These are phyloP conservation scores for Fusarium sp. DNA, from an alignment of 2,329 filamentous ascomycete species.

Conservation along the genomic window DNA sequence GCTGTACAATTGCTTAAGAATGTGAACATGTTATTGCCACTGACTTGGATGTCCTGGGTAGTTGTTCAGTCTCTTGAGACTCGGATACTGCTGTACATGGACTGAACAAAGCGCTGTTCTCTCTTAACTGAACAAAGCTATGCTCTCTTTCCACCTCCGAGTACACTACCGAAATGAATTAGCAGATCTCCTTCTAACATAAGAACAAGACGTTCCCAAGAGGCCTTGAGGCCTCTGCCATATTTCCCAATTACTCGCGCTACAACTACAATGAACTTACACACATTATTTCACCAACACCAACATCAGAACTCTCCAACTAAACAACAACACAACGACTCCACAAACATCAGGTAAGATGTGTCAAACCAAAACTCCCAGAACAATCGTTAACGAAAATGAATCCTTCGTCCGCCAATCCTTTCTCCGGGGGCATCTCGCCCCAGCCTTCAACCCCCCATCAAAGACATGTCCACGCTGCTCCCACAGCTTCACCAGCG, in stretches of 20 bases:
- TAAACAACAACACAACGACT: neutral
- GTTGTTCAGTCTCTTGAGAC: neutral
- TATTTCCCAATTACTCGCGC: neutral
- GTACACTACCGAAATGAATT: accelerated
- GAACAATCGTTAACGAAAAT: neutral
- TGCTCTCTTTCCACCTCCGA: neutral
- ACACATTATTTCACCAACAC: neutral
- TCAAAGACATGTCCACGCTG: constrained; percentile 24
- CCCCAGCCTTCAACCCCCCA: constrained; percentile 14
- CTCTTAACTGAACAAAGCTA: neutral
- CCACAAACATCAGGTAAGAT: constrained; percentile 12
- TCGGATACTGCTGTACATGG: neutral
- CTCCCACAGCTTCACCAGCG: neutral
- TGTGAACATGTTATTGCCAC: neutral
- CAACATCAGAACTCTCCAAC: neutral
- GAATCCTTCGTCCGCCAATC: constrained; percentile 14
- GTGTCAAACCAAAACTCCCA: neutral
- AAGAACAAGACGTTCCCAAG: neutral
- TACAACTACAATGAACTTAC: neutral
- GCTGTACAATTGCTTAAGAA: neutral
- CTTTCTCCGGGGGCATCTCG: constrained; percentile 27
- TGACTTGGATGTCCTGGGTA: neutral
- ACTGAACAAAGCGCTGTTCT: neutral
- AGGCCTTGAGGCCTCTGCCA: accelerated
- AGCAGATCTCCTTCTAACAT: neutral